Conservation (phyloP, 2,329 filamentous ascomycete species). For the Neonectria coccinea region DNA sequence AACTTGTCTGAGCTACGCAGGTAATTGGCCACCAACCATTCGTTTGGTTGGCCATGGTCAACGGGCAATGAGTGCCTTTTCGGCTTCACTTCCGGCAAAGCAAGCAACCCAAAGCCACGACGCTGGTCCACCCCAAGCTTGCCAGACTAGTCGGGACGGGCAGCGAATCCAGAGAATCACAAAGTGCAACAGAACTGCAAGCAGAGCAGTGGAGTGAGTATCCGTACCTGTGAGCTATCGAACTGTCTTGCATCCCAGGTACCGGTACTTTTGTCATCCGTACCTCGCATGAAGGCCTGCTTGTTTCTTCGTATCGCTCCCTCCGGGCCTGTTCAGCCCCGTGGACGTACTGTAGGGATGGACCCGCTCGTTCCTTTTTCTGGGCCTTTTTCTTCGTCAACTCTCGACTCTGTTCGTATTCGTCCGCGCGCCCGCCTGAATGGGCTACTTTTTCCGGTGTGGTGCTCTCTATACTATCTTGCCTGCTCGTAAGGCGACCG, state of each 20-base stretch:
- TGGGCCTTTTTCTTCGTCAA: slow-evolving; percentile 18
- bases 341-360: slow-evolving; percentile 9
- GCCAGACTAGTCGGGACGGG: slow-evolving; percentile 3
- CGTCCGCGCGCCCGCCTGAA: slow-evolving; percentile 17
- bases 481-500: slow-evolving; percentile 7
- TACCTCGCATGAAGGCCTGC: slow-evolving; percentile 43
- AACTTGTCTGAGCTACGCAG: slow-evolving; percentile 9
- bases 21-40: background rate
- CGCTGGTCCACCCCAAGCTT: background rate
- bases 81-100: slow-evolving; percentile 13
- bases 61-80: background rate
- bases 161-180: slow-evolving; percentile 25
- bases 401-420: slow-evolving; percentile 25
- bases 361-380: slow-evolving; percentile 28
- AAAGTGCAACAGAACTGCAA: slow-evolving; percentile 27
- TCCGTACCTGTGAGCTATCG: slow-evolving; percentile 29
- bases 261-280: slow-evolving; percentile 41
- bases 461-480: slow-evolving; percentile 3
- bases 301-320: slow-evolving; percentile 42
- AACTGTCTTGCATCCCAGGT: slow-evolving; percentile 32
- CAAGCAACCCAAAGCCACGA: slow-evolving; percentile 16
- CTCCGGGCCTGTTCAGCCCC: slow-evolving; percentile 16
- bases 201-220: slow-evolving; percentile 28
- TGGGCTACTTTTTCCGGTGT: slow-evolving; percentile 16
- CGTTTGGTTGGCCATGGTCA: slow-evolving; percentile 8